phyloP scores from a whole-genome alignment of 2,329 filamentous ascomycete genomes.

The Aphanocladium album region DNA sequence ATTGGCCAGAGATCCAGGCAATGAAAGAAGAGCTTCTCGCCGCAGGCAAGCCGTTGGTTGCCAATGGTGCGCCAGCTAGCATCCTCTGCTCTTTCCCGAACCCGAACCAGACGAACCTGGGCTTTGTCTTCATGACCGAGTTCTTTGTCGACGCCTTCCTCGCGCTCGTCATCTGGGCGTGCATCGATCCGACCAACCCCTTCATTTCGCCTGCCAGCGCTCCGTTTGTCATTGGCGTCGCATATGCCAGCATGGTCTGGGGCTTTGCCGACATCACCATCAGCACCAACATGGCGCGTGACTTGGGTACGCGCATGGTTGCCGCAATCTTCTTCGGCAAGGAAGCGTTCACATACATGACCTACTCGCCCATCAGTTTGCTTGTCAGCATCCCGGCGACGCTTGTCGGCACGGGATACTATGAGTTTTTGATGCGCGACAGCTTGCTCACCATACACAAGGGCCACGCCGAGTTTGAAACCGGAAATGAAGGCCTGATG shows the following conservation, averaged over 20 bases:
- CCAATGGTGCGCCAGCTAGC: constrained; percentile 45
- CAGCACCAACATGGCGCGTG: constrained; percentile 52
- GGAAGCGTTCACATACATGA: constrained; percentile 22
- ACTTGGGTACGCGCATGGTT: constrained; percentile 54
- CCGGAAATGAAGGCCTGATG: constrained; percentile 18
- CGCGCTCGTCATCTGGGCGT: constrained; percentile 52
- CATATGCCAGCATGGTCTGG: constrained; percentile 50
- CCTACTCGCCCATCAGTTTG: constrained; percentile 48
- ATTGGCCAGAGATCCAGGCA: constrained; percentile 42
- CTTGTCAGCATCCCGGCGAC: constrained; percentile 54
- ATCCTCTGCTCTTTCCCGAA: constrained; percentile 52
- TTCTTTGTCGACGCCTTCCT: constrained; percentile 56
- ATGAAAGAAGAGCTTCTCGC: constrained; percentile 31
- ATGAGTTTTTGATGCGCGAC: constrained; percentile 51
- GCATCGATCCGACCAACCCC: constrained; percentile 53
- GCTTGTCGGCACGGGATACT: constrained; percentile 48
- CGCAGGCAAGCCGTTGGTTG: constrained; percentile 26
- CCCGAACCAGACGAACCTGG: constrained; percentile 45
- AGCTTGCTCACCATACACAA: constrained; percentile 45
- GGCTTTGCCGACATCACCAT: constrained; percentile 52
- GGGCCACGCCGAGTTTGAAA: constrained; percentile 35
- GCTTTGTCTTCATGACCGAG: constrained; percentile 53
- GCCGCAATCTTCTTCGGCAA: constrained; percentile 47
- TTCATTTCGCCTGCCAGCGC: constrained; percentile 44
- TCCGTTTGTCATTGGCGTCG: constrained; percentile 52